These are phyloP conservation scores for Thermothelomyces thermophilus DNA, from an alignment of 2,329 filamentous ascomycete genomes.

Conservation along the genomic window DNA sequence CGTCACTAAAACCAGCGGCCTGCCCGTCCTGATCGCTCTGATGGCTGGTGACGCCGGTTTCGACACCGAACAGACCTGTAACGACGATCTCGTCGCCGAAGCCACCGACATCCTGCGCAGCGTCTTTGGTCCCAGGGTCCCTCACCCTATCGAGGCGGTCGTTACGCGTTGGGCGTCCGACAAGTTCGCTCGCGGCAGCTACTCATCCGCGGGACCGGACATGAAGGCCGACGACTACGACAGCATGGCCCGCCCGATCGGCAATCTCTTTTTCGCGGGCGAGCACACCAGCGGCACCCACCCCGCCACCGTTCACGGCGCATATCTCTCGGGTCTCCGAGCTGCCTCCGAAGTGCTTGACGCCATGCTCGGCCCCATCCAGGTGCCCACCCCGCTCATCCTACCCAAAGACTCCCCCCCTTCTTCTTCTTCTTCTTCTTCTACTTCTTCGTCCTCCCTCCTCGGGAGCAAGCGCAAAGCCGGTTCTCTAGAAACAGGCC, in stretches of 20 bases:
- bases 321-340: slow-evolving; percentile 86
- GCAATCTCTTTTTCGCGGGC: slow-evolving; percentile 89
- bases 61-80: slow-evolving; percentile 70
- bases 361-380: slow-evolving; percentile 71
- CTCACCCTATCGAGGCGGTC: slow-evolving; percentile 74
- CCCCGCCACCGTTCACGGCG: slow-evolving; percentile 93
- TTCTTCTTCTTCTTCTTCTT: too few species aligned
- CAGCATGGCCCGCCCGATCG: slow-evolving; percentile 74
- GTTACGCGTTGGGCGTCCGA: slow-evolving; percentile 91
- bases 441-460: slow-evolving; percentile 14
- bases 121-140: slow-evolving; percentile 66
- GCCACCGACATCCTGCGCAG: slow-evolving; percentile 71
- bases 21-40: slow-evolving; percentile 80
- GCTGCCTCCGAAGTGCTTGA: slow-evolving; percentile 83
- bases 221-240: slow-evolving; percentile 88
- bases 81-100: slow-evolving; percentile 71
- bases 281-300: slow-evolving; percentile 95
- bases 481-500: slow-evolving; percentile 2
- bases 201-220: slow-evolving; percentile 82
- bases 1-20: slow-evolving; percentile 78
- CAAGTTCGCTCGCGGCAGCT: slow-evolving; percentile 85
- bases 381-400: slow-evolving; percentile 69
- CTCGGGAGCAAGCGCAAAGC: slow-evolving; percentile 49
- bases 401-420: slow-evolving; percentile 47
- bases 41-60: slow-evolving; percentile 95